These are phyloP conservation scores for Dactylonectria macrodidyma DNA, from an alignment of 2,329 filamentous ascomycete genomes.

Conservation along the genomic window DNA sequence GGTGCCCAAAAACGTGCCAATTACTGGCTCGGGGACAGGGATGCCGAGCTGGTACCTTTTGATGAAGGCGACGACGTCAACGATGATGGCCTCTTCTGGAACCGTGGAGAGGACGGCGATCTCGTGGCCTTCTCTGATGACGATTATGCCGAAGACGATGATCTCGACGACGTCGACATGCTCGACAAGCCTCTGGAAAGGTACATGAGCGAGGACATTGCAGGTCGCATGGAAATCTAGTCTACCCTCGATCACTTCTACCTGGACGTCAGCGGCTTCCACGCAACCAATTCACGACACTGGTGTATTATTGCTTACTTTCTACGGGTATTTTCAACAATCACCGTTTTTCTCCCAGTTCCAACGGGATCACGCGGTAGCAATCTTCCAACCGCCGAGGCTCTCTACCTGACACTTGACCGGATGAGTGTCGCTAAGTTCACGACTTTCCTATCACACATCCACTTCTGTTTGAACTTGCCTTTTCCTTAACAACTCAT, in stretches of 20 bases:
- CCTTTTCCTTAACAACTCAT: slow-evolving; percentile 31
- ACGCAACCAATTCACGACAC: slow-evolving; percentile 12
- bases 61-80: slow-evolving; percentile 63
- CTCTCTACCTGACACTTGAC: not conserved
- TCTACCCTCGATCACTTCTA: slow-evolving; percentile 17
- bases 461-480: slow-evolving; percentile 30
- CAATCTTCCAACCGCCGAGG: not conserved
- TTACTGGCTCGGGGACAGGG: slow-evolving; percentile 87
- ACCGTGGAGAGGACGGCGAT: slow-evolving; percentile 71
- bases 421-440: slow-evolving; percentile 27
- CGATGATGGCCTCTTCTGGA: slow-evolving; percentile 69
- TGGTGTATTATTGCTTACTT: slow-evolving; percentile 20
- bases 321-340: slow-evolving; percentile 38
- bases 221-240: slow-evolving; percentile 74
- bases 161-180: slow-evolving; percentile 60
- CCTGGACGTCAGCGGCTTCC: slow-evolving; percentile 13
- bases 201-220: slow-evolving; percentile 75
- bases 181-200: slow-evolving; percentile 63
- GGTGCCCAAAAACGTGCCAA: slow-evolving; percentile 78
- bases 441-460: slow-evolving; percentile 22
- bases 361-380: not conserved
- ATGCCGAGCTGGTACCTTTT: slow-evolving; percentile 63
- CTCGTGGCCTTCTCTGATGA: slow-evolving; percentile 68
- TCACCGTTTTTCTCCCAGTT: slow-evolving; percentile 31
- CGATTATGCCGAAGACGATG: slow-evolving; percentile 64